Conservation (phyloP, 306 rosid species). For the Prunus campanulata region DNA sequence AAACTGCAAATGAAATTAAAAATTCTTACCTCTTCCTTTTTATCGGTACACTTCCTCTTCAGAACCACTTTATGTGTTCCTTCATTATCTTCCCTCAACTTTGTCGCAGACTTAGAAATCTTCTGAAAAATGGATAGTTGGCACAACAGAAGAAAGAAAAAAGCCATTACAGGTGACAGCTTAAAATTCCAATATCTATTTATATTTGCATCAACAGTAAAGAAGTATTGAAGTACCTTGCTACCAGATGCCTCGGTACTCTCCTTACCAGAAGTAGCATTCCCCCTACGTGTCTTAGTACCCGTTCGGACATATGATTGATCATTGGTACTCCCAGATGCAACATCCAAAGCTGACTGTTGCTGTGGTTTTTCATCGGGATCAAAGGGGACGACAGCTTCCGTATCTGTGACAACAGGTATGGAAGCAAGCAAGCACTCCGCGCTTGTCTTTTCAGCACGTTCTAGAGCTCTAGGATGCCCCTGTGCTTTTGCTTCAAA, state of each 20-base stretch:
- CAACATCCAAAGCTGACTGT: constrained; percentile 27
- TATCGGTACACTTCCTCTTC: constrained; percentile 32
- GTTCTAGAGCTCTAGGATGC: constrained; percentile 18
- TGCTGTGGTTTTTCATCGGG: constrained; percentile 27
- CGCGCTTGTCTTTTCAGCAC: constrained; percentile 21
- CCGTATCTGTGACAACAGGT: constrained; percentile 17
- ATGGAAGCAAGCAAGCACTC: constrained; percentile 33
- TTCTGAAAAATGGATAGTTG: constrained; percentile 19
- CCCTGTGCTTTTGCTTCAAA: constrained; percentile 20
- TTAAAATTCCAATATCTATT: background rate
- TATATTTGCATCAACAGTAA: constrained; percentile 3
- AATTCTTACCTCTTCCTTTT: constrained; percentile 33
- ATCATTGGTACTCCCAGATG: constrained; percentile 27
- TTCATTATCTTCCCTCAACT: constrained; percentile 20
- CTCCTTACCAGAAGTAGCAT: constrained; percentile 27
- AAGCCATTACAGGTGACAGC: background rate
- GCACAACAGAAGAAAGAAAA: background rate
- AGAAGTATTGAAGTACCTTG: constrained; percentile 37
- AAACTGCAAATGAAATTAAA: background rate
- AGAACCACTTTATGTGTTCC: constrained; percentile 31
- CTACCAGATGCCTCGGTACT: constrained; percentile 31
- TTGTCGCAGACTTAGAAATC: constrained; percentile 25
- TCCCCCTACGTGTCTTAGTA: constrained; percentile 28
- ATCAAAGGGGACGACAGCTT: constrained; percentile 21
- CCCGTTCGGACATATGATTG: constrained; percentile 16